Percentiles rank a stretch among this genome's conserved stretches.
These are phyloP conservation scores for Scleromitrula shiraiana DNA, from an alignment of 2,329 filamentous ascomycete species.

Conservation along the genomic window DNA sequence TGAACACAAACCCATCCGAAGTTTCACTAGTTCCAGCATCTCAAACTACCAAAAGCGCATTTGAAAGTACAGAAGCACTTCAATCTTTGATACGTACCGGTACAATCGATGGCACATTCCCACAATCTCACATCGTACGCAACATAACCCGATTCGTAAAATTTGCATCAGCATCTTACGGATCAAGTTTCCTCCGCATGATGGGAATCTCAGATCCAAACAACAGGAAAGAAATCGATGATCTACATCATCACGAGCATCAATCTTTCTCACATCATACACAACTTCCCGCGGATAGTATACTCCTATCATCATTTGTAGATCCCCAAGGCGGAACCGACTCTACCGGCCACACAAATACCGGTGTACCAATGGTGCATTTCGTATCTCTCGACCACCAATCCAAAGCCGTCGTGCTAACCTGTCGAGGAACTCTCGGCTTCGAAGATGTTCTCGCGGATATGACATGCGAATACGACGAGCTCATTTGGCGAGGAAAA, in stretches of 20 bases:
- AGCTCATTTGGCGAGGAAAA: constrained; percentile 39
- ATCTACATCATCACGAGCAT: constrained; percentile 45
- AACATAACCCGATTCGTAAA: constrained; percentile 59
- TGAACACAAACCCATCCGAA: constrained; percentile 39
- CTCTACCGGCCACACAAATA: constrained; percentile 40
- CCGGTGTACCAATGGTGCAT: constrained; percentile 47
- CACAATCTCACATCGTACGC: constrained; percentile 48
- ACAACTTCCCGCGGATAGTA: constrained; percentile 46
- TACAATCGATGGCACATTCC: constrained; percentile 50
- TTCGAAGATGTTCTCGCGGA: constrained; percentile 51
- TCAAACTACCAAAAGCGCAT: constrained; percentile 28
- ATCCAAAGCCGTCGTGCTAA: constrained; percentile 47
- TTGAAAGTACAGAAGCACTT: constrained; percentile 22
- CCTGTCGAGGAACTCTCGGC: constrained; percentile 46
- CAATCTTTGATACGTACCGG: constrained; percentile 37
- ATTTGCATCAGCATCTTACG: constrained; percentile 60
- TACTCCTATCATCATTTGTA: constrained; percentile 48
- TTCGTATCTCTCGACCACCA: constrained; percentile 50
- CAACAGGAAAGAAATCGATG: constrained; percentile 28
- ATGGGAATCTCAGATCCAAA: constrained; percentile 52
- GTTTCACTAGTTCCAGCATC: constrained; percentile 24
- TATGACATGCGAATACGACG: constrained; percentile 49
- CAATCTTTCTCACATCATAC: constrained; percentile 58
- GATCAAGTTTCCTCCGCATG: constrained; percentile 53
- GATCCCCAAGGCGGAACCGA: constrained; percentile 47